phyloP scores from a whole-genome alignment of 2,329 filamentous ascomycete genomes.

The Ophidiomyces ophidiicola region DNA sequence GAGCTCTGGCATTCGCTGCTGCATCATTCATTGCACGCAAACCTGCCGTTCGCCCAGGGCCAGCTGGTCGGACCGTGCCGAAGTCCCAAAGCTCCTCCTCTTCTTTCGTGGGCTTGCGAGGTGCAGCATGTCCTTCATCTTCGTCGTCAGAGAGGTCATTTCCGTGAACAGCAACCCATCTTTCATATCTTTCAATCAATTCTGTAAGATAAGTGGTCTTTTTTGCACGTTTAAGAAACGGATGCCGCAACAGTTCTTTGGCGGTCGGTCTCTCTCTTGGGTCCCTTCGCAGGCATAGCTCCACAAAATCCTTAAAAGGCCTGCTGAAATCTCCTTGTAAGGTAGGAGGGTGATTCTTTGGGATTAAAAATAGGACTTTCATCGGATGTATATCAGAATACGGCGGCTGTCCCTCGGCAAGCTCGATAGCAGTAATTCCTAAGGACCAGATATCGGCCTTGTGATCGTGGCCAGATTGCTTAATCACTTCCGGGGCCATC shows the following conservation, averaged over 20 bases:
- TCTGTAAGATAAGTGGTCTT: constrained; percentile 95
- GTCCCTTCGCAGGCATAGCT: constrained; percentile 74
- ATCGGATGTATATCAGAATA: constrained; percentile 96
- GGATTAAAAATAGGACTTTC: constrained; percentile 94
- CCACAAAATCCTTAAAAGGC: constrained; percentile 72
- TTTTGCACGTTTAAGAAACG: constrained; percentile 82
- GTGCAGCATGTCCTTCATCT: constrained; percentile 40
- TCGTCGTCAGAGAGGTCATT: constrained; percentile 55
- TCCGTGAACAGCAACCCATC: constrained; percentile 75
- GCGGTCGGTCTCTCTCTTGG: constrained; percentile 79
- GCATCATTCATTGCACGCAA: constrained; percentile 67
- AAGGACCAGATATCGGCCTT: constrained; percentile 97
- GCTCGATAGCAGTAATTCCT: constrained; percentile 83
- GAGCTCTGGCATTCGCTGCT: constrained; percentile 61
- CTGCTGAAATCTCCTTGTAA: constrained; percentile 72
- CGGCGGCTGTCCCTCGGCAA: constrained; percentile 83
- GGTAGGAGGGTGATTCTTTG: constrained; percentile 78
- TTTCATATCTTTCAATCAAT: constrained; percentile 77
- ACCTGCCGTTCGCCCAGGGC: constrained; percentile 51
- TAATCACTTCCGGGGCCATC: constrained; percentile 99
- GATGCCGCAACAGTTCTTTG: constrained; percentile 73
- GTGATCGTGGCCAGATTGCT: constrained; percentile 94
- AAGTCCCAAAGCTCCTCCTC: constrained; percentile 97
- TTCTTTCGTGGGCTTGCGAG: constrained; percentile 35
- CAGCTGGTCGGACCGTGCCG: constrained; percentile 78